Conservation (phyloP, 805 yeast species). For the Lipomyces chichibuensis region DNA sequence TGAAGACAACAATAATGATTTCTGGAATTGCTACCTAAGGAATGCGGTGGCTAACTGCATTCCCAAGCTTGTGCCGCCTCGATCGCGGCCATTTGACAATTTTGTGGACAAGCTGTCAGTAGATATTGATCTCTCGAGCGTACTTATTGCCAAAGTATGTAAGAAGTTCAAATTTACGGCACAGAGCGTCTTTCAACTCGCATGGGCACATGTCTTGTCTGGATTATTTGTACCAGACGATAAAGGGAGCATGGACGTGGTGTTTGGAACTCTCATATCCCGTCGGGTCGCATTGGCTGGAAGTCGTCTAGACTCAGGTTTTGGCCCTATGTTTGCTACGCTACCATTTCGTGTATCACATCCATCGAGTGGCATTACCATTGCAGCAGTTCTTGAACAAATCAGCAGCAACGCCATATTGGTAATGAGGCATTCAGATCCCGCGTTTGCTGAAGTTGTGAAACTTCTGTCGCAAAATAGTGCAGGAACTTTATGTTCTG, state of each 20-base stretch:
- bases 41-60: background rate
- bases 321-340: constrained; percentile 28
- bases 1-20: background rate
- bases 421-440: constrained; percentile 12
- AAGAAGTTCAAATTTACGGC: constrained; percentile 11
- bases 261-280: constrained; percentile 34
- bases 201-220: constrained; percentile 33
- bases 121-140: background rate
- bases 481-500: background rate
- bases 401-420: background rate
- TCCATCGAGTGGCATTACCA: background rate
- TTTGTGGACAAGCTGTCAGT: constrained; percentile 5
- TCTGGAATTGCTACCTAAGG: constrained; percentile 21
- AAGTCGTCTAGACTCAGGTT: constrained; percentile 2
- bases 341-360: constrained; percentile 21
- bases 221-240: background rate
- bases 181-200: constrained; percentile 30
- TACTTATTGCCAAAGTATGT: background rate
- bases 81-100: background rate
- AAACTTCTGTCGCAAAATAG: background rate
- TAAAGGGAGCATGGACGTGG: constrained; percentile 23
- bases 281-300: constrained; percentile 23
- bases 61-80: constrained; percentile 8
- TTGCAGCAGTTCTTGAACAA: background rate
- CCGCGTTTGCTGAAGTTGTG: constrained; percentile 7